phyloP scores from a whole-genome alignment of 441 rosid genomes.

The Aleurites moluccanus region DNA sequence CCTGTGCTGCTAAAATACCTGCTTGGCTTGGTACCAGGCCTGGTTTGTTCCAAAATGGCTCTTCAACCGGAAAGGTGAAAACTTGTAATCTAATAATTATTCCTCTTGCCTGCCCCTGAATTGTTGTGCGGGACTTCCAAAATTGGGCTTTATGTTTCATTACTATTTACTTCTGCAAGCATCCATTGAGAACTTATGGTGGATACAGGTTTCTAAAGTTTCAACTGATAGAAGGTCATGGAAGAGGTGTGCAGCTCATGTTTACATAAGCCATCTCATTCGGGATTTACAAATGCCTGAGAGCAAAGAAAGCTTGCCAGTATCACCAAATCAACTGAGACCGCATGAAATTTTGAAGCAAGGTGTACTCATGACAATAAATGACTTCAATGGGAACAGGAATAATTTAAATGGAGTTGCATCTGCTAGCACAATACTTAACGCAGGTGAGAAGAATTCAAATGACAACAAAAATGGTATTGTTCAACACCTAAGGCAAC shows the following conservation, averaged over 20 bases:
- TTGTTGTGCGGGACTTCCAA: not conserved
- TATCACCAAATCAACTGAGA: slow-evolving; percentile 32
- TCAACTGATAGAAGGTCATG: slow-evolving; percentile 32
- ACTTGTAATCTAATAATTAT: not conserved
- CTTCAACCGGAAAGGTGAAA: slow-evolving; percentile 46
- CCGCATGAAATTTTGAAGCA: slow-evolving; percentile 38
- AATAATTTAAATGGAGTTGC: slow-evolving; percentile 31
- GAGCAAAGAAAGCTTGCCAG: slow-evolving; percentile 33
- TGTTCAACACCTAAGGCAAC: slow-evolving; percentile 26
- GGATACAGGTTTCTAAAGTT: slow-evolving; percentile 36
- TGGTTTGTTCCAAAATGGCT: slow-evolving; percentile 30
- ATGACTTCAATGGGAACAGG: slow-evolving; percentile 30
- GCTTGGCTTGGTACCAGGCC: slow-evolving; percentile 56
- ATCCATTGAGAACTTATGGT: slow-evolving; percentile 7
- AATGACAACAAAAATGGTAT: slow-evolving; percentile 31
- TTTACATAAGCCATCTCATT: slow-evolving; percentile 64
- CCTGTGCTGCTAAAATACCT: slow-evolving; percentile 46
- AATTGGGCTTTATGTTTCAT: not conserved
- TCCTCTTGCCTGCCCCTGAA: slow-evolving; percentile 2
- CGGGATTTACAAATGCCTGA: slow-evolving; percentile 39
- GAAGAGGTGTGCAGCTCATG: slow-evolving; percentile 67
- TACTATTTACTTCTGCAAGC: slow-evolving; percentile 9
- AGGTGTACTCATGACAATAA: slow-evolving; percentile 29
- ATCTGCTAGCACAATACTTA: slow-evolving; percentile 17
- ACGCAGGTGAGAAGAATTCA: slow-evolving; percentile 25